Percentiles rank a stretch among this genome's conserved stretches.
Evolutionary conservation across 228 moss, liverwort and hornwort species (phyloP).

Genomic region (Sphagnum magellanicum): DNA sequence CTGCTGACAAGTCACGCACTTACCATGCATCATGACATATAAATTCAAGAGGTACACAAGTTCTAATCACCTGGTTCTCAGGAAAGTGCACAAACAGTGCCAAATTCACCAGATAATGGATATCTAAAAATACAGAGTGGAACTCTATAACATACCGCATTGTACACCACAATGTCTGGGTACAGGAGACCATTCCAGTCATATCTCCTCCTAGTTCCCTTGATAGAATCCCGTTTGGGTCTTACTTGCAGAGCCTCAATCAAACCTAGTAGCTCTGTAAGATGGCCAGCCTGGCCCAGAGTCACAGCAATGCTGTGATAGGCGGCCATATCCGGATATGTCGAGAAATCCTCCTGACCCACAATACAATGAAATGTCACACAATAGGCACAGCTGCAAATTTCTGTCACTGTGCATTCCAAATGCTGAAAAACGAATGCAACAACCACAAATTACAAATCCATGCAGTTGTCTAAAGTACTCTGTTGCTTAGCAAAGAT

Average conservation of each 20-base stretch:
- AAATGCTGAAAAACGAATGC: too few relatives aligned
- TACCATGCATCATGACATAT: neutral
- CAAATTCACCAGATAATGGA: too few relatives aligned
- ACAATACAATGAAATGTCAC: neutral
- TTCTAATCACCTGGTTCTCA: neutral
- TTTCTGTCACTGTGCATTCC: too few relatives aligned
- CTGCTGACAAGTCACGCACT: neutral
- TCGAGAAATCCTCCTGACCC: slow-evolving; percentile 61
- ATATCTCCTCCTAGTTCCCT: slow-evolving; percentile 17
- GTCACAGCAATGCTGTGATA: slow-evolving; percentile 80
- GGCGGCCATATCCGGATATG: slow-evolving; percentile 94
- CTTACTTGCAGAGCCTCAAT: slow-evolving; percentile 46
- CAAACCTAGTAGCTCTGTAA: slow-evolving; percentile 65
- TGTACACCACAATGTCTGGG: slow-evolving; percentile 85
- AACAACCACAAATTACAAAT: too few relatives aligned
- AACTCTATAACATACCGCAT: slow-evolving; percentile 54
- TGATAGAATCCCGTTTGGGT: slow-evolving; percentile 28
- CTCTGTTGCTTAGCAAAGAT: neutral
- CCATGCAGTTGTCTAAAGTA: too few relatives aligned
- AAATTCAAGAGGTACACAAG: neutral
- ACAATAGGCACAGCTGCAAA: too few relatives aligned
- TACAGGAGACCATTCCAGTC: slow-evolving; percentile 47
- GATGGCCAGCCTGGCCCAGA: slow-evolving; percentile 77
- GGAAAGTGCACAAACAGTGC: neutral
- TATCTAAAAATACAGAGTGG: neutral